Evolutionary conservation across 1,139 yeast genomes (phyloP).

Genomic region (Blastobotrys illinoisensis): DNA sequence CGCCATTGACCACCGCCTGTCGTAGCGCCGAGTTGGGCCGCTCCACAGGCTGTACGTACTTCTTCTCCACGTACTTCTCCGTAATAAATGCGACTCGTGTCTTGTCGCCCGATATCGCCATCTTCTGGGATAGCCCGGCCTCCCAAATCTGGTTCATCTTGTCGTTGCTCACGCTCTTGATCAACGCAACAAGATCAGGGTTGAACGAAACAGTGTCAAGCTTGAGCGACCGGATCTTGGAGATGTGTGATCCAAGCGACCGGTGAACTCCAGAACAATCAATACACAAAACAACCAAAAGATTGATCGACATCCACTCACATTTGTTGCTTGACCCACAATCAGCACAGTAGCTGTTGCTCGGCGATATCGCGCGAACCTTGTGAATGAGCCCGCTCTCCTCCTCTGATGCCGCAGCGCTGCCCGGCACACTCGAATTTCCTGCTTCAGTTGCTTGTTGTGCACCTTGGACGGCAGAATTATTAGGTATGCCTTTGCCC

Average conservation of each 20-base stretch:
- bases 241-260: constrained; percentile 65
- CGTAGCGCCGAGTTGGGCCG: constrained; percentile 36
- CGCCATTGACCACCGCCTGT: constrained; percentile 31
- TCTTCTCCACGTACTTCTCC: constrained; percentile 39
- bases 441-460: background rate
- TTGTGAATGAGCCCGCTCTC: background rate
- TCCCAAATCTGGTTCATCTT: constrained; percentile 58
- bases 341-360: constrained; percentile 69
- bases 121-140: constrained; percentile 38
- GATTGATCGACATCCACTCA: constrained; percentile 84
- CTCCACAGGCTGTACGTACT: constrained; percentile 31
- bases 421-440: background rate
- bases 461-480: background rate
- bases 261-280: constrained; percentile 77
- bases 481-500: background rate
- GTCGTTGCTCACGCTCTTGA: constrained; percentile 61
- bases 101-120: constrained; percentile 34
- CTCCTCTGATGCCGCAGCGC: background rate
- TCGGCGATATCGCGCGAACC: constrained; percentile 27
- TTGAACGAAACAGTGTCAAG: constrained; percentile 67
- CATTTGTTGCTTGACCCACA: constrained; percentile 62
- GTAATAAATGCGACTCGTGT: constrained; percentile 35
- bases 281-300: constrained; percentile 69
- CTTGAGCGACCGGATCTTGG: constrained; percentile 74
- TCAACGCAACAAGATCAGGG: constrained; percentile 50